phyloP scores from a whole-genome alignment of 768 basidiomycete species.

The Clitopilus passeckerianus region DNA sequence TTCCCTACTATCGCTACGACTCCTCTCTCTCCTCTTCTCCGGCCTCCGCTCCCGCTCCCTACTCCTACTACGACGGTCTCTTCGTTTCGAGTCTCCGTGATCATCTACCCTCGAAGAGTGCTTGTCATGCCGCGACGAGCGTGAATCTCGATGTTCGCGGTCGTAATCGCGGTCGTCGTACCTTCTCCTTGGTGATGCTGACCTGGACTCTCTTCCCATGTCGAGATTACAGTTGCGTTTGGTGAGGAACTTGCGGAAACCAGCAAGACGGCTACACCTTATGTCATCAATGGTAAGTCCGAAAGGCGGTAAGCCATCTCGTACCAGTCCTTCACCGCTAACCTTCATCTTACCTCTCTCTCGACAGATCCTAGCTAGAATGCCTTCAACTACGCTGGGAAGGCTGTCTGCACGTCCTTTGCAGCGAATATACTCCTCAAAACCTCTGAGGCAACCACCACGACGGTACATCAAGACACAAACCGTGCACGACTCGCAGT shows the following conservation, averaged over 20 bases:
- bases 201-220: constrained; percentile 51
- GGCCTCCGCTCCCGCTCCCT: constrained; percentile 15
- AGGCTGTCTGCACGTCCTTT: constrained; percentile 10
- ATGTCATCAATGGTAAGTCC: constrained; percentile 1
- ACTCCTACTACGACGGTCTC: constrained; percentile 25
- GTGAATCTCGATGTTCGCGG: constrained; percentile 26
- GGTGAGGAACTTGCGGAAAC: neutral
- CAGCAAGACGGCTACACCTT: neutral
- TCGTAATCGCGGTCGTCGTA: constrained; percentile 32
- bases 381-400: constrained; percentile 10
- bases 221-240: neutral
- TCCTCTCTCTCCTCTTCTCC: constrained; percentile 26
- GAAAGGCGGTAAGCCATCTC: neutral
- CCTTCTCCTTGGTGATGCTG: constrained; percentile 40
- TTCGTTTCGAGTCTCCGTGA: constrained; percentile 20
- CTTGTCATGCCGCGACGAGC: constrained; percentile 28
- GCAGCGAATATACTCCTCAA: constrained; percentile 21
- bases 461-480: constrained; percentile 50
- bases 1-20: constrained; percentile 27
- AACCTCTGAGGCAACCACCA: neutral
- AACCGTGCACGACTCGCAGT: constrained; percentile 37
- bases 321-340: neutral
- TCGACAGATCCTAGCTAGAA: neutral
- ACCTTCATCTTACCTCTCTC: neutral
- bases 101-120: constrained; percentile 24